Evolutionary conservation across 768 basidiomycete genomes (phyloP).

Genomic region (Rhodotorula sphaerocarpa): DNA sequence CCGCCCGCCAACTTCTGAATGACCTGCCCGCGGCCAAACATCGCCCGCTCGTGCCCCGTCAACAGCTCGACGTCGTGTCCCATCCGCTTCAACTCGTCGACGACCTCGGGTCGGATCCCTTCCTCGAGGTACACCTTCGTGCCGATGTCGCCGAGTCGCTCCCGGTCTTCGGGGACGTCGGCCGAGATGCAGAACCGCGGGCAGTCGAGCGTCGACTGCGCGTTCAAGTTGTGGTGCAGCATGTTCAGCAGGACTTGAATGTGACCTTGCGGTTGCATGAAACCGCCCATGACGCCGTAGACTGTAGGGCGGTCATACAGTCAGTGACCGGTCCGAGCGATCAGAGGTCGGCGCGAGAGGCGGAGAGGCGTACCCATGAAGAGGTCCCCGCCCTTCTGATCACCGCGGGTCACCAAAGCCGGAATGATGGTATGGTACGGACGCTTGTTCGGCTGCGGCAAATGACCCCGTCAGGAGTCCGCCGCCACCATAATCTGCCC

Average conservation of each 20-base stretch:
- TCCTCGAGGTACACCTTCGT: slow-evolving; percentile 87
- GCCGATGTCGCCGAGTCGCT: slow-evolving; percentile 58
- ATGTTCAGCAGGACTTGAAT: slow-evolving; percentile 63
- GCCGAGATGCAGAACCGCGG: slow-evolving; percentile 94
- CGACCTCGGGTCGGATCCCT: slow-evolving; percentile 53
- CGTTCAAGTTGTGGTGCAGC: slow-evolving; percentile 66
- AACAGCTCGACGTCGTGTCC: slow-evolving; percentile 71
- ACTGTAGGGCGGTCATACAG: neutral
- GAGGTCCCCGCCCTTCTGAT: slow-evolving; percentile 50
- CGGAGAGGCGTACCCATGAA: slow-evolving; percentile 54
- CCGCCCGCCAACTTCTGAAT: slow-evolving; percentile 69
- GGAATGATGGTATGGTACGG: slow-evolving; percentile 51
- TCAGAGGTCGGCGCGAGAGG: too few relatives aligned
- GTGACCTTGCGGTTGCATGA: slow-evolving; percentile 78
- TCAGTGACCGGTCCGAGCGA: too few relatives aligned
- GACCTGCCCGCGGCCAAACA: slow-evolving; percentile 72
- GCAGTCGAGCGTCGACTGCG: slow-evolving; percentile 84
- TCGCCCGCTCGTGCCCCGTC: slow-evolving; percentile 50
- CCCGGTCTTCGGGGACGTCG: slow-evolving; percentile 53
- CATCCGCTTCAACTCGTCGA: slow-evolving; percentile 68
- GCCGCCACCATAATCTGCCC: neutral
- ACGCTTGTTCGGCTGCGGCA: slow-evolving; percentile 12
- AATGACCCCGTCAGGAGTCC: neutral
- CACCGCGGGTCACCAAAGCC: slow-evolving; percentile 62
- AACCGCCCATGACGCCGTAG: slow-evolving; percentile 49